phyloP scores from a whole-genome alignment of 371 early-diverging fungal species.

The Rhizopus delemar region DNA sequence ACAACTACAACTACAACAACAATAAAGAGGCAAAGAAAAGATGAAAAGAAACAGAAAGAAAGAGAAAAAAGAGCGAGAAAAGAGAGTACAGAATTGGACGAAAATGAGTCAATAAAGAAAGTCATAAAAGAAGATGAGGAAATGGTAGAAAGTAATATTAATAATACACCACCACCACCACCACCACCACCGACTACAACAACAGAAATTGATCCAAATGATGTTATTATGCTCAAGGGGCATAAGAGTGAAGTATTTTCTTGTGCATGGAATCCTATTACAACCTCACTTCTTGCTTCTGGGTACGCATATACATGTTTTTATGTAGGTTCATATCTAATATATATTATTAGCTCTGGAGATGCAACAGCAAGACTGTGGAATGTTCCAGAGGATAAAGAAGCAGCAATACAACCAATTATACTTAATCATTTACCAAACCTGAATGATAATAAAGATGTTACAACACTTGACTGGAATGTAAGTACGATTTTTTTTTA shows the following conservation, averaged over 20 bases:
- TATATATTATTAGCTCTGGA: constrained; percentile 55
- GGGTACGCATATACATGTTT: constrained; percentile 54
- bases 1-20: constrained; percentile 10
- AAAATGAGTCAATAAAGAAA: constrained; percentile 10
- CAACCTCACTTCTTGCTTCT: constrained; percentile 72
- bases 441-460: constrained; percentile 58
- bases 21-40: constrained; percentile 54
- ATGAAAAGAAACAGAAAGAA: constrained; percentile 50
- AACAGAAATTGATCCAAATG: constrained; percentile 29
- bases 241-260: constrained; percentile 79
- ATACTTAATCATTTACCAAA: constrained; percentile 62
- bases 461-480: constrained; percentile 93
- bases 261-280: constrained; percentile 85
- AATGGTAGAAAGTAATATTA: constrained; percentile 5
- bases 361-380: constrained; percentile 90
- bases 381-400: constrained; percentile 56
- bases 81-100: neutral
- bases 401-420: constrained; percentile 42
- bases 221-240: constrained; percentile 54
- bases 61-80: constrained; percentile 47
- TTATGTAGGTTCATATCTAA: constrained; percentile 1
- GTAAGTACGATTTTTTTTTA: constrained; percentile 47
- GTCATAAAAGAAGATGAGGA: constrained; percentile 15
- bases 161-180: neutral
- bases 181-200: neutral